A percentile compares a stretch with the other conserved stretches of the same genome.
Evolutionary conservation across 805 yeast species (phyloP).

Genomic region (Metschnikowia baotianmanensis): DNA sequence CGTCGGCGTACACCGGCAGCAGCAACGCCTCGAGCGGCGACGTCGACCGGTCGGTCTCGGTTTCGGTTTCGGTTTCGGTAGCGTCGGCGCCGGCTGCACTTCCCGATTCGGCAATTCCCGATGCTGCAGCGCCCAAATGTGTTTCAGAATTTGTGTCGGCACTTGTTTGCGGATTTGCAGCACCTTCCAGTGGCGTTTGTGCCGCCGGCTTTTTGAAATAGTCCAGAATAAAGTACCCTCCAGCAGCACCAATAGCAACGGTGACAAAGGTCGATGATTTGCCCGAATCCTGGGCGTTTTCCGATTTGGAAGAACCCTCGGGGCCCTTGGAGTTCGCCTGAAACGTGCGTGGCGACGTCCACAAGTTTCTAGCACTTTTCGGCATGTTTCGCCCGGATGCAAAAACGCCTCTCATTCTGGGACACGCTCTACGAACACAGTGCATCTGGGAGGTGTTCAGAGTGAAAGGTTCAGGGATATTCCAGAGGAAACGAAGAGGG

Average conservation of each 20-base stretch:
- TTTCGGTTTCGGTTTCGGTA: not conserved
- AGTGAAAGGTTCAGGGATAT: too few relatives aligned
- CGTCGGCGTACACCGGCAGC: conserved; percentile 18
- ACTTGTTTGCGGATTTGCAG: not conserved
- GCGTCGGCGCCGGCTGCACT: conserved; percentile 31
- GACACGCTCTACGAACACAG: too few relatives aligned
- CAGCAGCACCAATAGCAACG: not conserved
- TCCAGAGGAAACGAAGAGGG: too few relatives aligned
- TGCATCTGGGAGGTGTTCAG: too few relatives aligned
- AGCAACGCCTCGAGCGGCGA: conserved; percentile 13
- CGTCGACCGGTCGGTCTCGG: conserved; percentile 27
- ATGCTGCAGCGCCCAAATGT: not conserved
- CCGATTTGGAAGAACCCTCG: too few relatives aligned
- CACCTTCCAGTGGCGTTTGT: not conserved
- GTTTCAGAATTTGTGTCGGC: not conserved
- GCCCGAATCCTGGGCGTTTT: not conserved
- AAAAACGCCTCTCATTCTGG: too few relatives aligned
- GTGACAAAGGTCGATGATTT: not conserved
- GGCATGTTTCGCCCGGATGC: too few relatives aligned
- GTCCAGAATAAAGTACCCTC: not conserved
- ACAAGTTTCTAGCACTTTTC: too few relatives aligned
- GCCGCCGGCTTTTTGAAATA: not conserved
- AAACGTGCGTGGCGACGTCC: too few relatives aligned
- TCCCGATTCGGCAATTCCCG: conserved; percentile 2
- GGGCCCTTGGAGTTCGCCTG: too few relatives aligned